Evolutionary conservation across 306 rosid genomes (phyloP).

Genomic region (Quercus agrifolia): DNA sequence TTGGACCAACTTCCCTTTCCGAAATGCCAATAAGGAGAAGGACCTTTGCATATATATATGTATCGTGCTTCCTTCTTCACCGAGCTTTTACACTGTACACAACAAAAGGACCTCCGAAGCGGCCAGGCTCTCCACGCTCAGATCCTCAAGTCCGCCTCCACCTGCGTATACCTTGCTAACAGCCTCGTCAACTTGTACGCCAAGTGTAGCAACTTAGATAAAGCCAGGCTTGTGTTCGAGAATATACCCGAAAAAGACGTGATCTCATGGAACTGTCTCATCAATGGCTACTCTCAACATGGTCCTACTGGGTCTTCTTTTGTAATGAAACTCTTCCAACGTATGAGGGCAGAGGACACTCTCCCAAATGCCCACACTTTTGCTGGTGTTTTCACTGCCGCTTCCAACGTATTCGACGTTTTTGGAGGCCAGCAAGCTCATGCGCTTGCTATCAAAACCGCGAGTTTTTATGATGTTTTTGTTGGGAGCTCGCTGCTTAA

Average conservation of each 20-base stretch:
- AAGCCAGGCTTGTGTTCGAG: too few species aligned
- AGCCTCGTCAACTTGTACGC: too few species aligned
- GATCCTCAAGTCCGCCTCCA: too few species aligned
- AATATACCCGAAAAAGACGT: not conserved
- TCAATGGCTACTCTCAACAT: not conserved
- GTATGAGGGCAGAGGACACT: slow-evolving; percentile 37
- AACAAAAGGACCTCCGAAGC: too few species aligned
- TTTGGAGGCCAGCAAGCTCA: slow-evolving; percentile 19
- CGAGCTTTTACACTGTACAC: too few species aligned
- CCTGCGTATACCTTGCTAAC: too few species aligned
- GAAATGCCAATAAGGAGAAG: too few species aligned
- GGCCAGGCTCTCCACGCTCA: too few species aligned
- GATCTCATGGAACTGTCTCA: not conserved
- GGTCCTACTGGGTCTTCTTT: not conserved
- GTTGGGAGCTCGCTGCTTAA: slow-evolving; percentile 68
- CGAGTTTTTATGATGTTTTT: slow-evolving; percentile 48
- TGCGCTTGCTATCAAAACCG: slow-evolving; percentile 44
- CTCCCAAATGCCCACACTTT: slow-evolving; percentile 61
- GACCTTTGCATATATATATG: too few species aligned
- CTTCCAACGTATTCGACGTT: slow-evolving; percentile 31
- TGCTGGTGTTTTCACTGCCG: slow-evolving; percentile 56
- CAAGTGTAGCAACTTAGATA: too few species aligned
- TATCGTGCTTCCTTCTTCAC: too few species aligned
- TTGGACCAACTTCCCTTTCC: too few species aligned
- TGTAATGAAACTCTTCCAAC: slow-evolving; percentile 48